Percentiles rank a stretch among this genome's conserved stretches.
Evolutionary conservation across 23 red algal species (phyloP).

Genomic region (Gracilaria vermiculophylla): DNA sequence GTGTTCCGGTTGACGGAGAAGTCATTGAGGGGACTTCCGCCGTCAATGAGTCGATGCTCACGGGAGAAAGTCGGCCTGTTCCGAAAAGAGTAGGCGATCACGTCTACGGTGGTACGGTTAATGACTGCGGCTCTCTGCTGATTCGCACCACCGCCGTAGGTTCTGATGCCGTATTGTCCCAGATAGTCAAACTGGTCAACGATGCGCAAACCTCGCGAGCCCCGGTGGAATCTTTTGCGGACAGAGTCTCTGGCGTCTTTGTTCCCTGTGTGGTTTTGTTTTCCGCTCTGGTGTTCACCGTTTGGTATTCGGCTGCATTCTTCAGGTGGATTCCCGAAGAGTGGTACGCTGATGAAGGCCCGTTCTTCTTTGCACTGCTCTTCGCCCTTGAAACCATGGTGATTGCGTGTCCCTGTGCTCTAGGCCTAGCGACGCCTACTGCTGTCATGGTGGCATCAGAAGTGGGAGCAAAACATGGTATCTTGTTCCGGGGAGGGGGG

Average conservation of each 20-base stretch:
- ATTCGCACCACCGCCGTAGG: constrained; percentile 81
- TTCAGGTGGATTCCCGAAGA: constrained; percentile 56
- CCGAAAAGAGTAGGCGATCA: constrained; percentile 67
- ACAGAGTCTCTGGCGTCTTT: constrained; percentile 85
- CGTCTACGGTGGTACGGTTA: constrained; percentile 83
- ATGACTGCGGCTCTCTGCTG: constrained; percentile 71
- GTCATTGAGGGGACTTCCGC: constrained; percentile 69
- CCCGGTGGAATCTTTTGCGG: constrained; percentile 83
- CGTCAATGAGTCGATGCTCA: constrained; percentile 93
- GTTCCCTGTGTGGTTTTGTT: constrained; percentile 80
- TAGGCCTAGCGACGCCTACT: constrained; percentile 96
- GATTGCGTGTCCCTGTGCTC: constrained; percentile 96
- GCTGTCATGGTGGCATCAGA: constrained; percentile 89
- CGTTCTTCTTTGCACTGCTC: constrained; percentile 83
- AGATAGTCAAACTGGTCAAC: constrained; percentile 87
- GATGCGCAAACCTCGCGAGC: constrained; percentile 84
- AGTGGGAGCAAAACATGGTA: constrained; percentile 58
- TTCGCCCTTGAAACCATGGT: constrained; percentile 92
- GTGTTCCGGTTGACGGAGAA: constrained; percentile 79
- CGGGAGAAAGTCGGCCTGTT: constrained; percentile 91
- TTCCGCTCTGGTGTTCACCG: constrained; percentile 55
- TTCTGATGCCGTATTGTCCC: constrained; percentile 69
- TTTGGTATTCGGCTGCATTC: constrained; percentile 68
- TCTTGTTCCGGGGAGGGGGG: constrained; percentile 82
- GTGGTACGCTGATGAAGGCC: constrained; percentile 73